Conservation (phyloP, 352 stramenopile genomes). For the Aphanomyces cochlioides region DNA sequence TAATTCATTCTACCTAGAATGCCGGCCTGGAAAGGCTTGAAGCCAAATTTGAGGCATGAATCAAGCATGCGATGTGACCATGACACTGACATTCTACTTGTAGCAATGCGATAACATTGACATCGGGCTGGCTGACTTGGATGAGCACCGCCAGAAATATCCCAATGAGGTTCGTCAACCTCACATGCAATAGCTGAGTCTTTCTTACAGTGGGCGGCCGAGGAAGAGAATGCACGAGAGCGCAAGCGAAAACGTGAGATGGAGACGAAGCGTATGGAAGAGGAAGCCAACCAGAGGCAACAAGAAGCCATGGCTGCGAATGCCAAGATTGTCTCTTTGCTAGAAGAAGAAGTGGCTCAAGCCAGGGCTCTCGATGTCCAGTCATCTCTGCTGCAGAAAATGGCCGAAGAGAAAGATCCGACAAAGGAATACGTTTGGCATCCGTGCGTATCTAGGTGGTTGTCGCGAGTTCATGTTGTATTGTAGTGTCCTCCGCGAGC, state of each 20-base stretch:
- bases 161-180: slow-evolving; percentile 52
- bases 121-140: slow-evolving; percentile 65
- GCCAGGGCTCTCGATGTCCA: slow-evolving; percentile 26
- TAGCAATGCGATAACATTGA: slow-evolving; percentile 83
- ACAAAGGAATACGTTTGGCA: slow-evolving; percentile 77
- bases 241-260: slow-evolving; percentile 56
- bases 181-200: background rate
- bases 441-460: slow-evolving; percentile 50
- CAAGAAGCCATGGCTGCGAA: slow-evolving; percentile 70
- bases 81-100: background rate
- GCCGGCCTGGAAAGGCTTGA: slow-evolving; percentile 59
- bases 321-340: slow-evolving; percentile 59
- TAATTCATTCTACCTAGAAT: slow-evolving; percentile 36
- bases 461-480: background rate
- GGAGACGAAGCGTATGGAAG: slow-evolving; percentile 60
- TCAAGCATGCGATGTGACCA: background rate
- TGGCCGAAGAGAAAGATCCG: slow-evolving; percentile 42
- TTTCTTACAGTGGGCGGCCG: slow-evolving; percentile 50
- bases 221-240: slow-evolving; percentile 49
- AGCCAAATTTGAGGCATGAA: slow-evolving; percentile 58
- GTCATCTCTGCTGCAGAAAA: background rate
- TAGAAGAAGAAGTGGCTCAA: slow-evolving; percentile 66
- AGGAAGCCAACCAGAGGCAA: slow-evolving; percentile 63
- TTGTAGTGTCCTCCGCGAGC: slow-evolving; percentile 60
- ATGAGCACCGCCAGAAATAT: slow-evolving; percentile 62